Evolutionary conservation across 805 yeast species (phyloP).

Genomic region (Schwanniomyces pseudopolymorphus): DNA sequence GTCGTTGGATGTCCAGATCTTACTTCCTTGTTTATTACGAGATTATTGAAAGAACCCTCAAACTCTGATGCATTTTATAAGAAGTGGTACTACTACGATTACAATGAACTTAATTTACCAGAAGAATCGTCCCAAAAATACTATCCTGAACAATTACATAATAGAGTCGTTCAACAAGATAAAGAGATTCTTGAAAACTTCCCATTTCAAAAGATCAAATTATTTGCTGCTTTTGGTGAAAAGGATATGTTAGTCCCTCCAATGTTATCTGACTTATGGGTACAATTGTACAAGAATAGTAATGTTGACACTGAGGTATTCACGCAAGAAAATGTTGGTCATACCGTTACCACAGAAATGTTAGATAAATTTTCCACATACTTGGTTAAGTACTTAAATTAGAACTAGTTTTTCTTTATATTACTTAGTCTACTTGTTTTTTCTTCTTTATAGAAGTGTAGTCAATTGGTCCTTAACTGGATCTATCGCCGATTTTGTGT

Average conservation of each 20-base stretch:
- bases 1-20: slow-evolving; percentile 52
- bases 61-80: slow-evolving; percentile 22
- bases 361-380: slow-evolving; percentile 29
- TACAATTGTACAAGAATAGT: slow-evolving; percentile 24
- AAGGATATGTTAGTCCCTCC: slow-evolving; percentile 39
- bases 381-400: slow-evolving; percentile 18
- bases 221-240: slow-evolving; percentile 38
- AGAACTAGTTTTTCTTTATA: no score
- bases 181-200: slow-evolving; percentile 30
- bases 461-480: not conserved
- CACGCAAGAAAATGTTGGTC: slow-evolving; percentile 31
- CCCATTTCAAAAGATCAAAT: slow-evolving; percentile 26
- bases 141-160: slow-evolving; percentile 37
- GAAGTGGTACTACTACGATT: slow-evolving; percentile 30
- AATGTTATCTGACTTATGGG: slow-evolving; percentile 29
- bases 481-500: not conserved
- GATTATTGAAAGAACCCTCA: slow-evolving; percentile 27
- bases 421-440: not conserved
- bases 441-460: not conserved
- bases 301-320: slow-evolving; percentile 24
- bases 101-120: slow-evolving; percentile 32
- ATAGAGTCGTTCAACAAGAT: slow-evolving; percentile 27
- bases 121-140: slow-evolving; percentile 20
- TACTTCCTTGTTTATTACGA: slow-evolving; percentile 41
- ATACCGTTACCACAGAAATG: slow-evolving; percentile 36